These are phyloP conservation scores for Phylloporus sp. DNA, from an alignment of 768 basidiomycete species.

Conservation along the genomic window DNA sequence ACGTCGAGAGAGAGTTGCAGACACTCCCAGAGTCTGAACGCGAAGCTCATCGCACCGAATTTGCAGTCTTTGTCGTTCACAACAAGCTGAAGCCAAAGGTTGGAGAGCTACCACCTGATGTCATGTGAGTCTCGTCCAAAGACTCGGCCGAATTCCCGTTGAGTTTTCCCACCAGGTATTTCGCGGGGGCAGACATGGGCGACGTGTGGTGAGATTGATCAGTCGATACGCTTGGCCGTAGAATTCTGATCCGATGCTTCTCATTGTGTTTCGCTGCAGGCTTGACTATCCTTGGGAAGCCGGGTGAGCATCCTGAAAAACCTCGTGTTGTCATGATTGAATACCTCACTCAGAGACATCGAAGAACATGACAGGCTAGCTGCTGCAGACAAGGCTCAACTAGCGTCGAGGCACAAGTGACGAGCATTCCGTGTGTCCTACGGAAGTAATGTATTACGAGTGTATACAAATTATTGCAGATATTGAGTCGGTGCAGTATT, in stretches of 20 bases:
- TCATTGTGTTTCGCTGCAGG: constrained; percentile 41
- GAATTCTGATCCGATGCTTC: constrained; percentile 14
- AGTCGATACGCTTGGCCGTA: neutral
- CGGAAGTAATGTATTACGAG: neutral
- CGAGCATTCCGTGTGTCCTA: neutral
- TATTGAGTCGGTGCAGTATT: too few species aligned
- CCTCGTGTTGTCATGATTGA: neutral
- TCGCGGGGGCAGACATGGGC: constrained; percentile 69
- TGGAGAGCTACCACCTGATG: constrained; percentile 63
- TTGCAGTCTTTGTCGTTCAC: constrained; percentile 92
- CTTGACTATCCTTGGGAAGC: constrained; percentile 86
- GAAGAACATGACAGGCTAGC: constrained; percentile 72
- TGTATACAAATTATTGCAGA: too few species aligned
- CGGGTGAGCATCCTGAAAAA: constrained; percentile 41
- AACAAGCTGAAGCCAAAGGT: constrained; percentile 89
- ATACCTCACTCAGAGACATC: constrained; percentile 50
- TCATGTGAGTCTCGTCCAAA: constrained; percentile 45
- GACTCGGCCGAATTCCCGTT: neutral
- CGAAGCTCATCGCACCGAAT: constrained; percentile 70
- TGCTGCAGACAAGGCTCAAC: constrained; percentile 34
- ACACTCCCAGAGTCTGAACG: constrained; percentile 68
- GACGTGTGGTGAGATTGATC: constrained; percentile 61
- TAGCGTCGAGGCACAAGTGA: constrained; percentile 1
- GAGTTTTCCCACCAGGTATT: constrained; percentile 52
- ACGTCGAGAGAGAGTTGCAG: constrained; percentile 71